A percentile compares a stretch with the other conserved stretches of the same genome.
Evolutionary conservation across 2,329 filamentous ascomycete species (phyloP).

Genomic region (Verticillium klebahnii): DNA sequence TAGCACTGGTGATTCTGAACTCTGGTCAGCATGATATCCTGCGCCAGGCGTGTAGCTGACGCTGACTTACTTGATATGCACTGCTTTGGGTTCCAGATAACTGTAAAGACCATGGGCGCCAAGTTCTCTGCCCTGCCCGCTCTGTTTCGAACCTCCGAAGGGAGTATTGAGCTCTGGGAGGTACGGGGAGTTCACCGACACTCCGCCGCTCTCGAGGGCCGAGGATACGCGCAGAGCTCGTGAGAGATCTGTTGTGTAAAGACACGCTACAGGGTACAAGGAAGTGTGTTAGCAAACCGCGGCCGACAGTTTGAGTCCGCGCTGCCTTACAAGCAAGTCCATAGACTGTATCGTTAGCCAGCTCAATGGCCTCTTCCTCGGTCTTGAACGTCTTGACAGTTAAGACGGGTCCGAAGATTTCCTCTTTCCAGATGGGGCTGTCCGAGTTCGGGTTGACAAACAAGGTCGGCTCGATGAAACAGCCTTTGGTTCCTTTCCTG

Average conservation of each 20-base stretch:
- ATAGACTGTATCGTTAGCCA: constrained; percentile 46
- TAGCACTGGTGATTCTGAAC: neutral
- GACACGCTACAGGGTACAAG: constrained; percentile 31
- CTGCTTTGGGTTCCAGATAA: constrained; percentile 21
- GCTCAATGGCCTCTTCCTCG: constrained; percentile 42
- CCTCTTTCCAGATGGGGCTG: constrained; percentile 38
- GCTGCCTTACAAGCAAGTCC: constrained; percentile 36
- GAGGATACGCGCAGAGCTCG: constrained; percentile 2
- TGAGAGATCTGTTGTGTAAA: constrained; percentile 3
- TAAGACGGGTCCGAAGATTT: constrained; percentile 62
- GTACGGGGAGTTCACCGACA: constrained; percentile 2
- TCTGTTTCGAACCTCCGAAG: constrained; percentile 6
- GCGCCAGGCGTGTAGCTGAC: neutral
- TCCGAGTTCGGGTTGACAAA: constrained; percentile 20
- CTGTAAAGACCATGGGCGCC: constrained; percentile 19
- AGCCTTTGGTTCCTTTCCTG: constrained; percentile 40
- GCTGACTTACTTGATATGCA: constrained; percentile 19
- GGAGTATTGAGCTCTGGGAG: constrained; percentile 4
- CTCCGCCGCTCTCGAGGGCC: constrained; percentile 2
- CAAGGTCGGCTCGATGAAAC: constrained; percentile 22
- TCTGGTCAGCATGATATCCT: neutral
- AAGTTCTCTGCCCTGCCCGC: constrained; percentile 2
- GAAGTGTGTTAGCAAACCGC: neutral
- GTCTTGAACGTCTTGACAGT: constrained; percentile 31
- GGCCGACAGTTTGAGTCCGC: neutral